Evolutionary conservation across 2,329 filamentous ascomycete species (phyloP), one percentile per base, ranked within the genome.

Genomic region (Aspergillus sp.): DNA sequence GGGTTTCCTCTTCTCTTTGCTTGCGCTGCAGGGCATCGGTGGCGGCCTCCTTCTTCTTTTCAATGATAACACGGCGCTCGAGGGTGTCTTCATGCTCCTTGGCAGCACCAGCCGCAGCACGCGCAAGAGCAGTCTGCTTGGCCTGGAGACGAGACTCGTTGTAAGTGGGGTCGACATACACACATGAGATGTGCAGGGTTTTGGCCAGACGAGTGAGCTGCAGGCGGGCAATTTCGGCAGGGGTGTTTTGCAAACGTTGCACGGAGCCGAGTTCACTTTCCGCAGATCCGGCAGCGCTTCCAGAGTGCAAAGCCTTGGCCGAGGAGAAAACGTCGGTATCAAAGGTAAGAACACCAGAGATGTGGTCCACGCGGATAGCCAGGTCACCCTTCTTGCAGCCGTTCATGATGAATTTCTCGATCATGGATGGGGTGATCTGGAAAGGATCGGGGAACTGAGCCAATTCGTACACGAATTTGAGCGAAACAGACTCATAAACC

Each of bases 331-430:
- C 92, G 75, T 99, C 95, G 54, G 91, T 96, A 75, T 99, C 95
- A 68, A 99, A 99, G 74, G 92, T 97, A 59, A 99, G 85, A 49
- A 97, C 90, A 59, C 95, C 92, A 53, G 93, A 93, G 61, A 92
- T 92, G 73, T 99, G 95, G 73, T 98, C 91, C 78, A 98, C 91
- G 61, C 95, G 92, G 68, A 99, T 96, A 53, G 95, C 90, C 45
- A 99, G 84, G 69, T 99, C 95, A 56, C 95, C 95, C 85, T 99
- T 99, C 87, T 99, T 99, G 85, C 96, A 98, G 63, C 95, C 95
- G 77, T 99, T 99, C 95, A 99, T 99, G 83, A 99, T 98, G 83
- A 99, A 99, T 81, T 98, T 99, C 83, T 99, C 95, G 65, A 99
- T 96, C 61, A 91, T 96, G 64, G 89, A 87, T 53, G 90, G 88